Base-by-base conservation (phyloP, 2,329 filamentous ascomycete genomes). In the Scedosporium aurantiacum region DNA sequence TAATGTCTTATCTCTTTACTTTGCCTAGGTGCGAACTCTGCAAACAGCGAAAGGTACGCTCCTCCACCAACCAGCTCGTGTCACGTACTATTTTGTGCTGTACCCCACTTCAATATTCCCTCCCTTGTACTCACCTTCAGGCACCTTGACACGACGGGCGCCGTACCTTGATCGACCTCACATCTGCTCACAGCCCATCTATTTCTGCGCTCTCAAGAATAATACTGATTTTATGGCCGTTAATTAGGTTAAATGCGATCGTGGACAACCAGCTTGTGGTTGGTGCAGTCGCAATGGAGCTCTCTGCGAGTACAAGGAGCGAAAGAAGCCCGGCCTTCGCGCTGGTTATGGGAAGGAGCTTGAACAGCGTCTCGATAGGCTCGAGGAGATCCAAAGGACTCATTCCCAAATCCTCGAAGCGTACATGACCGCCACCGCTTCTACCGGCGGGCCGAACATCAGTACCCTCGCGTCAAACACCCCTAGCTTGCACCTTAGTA, bases 41-140 rank as follows among this genome's bases (percentile, higher is more conserved):
- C 77, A 91, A 92, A 74, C 85, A 89, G 72, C 79, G 89, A 76
- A 93, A 92, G 79, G 88, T 90, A 74, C 61, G 72, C 68, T 45
- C 23, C n/a, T 37, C 54, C 50, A 23, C 50, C 18, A 54, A 54
- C 50, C 50, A 47, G 55, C 52, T 32, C 45, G 54, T 12, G 37
- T 52, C 56, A 60, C 43, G n/a, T 28, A 52, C 41, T 37, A 10
- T 37, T 37, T n/a, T 16, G 40, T 56, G 37, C 21, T 45, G 12
- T 28, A 57, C 32, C 18, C 61, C 23, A 47, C 45, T 58, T 37
- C 21, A 12, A n/a, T 16, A 45, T 25, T 56, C 54, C 54, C 41
- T 23, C 23, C 7, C 7, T 41, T 37, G 41, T 14, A 10, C 12
- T n/a, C 18, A 5, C 43, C 25, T 5, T 37, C 56, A 45, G 28